A percentile compares a stretch with the other conserved stretches of the same genome.
These are phyloP conservation scores for Colletotrichum tanaceti DNA, from an alignment of 2,329 filamentous ascomycete species.

Conservation along the genomic window DNA sequence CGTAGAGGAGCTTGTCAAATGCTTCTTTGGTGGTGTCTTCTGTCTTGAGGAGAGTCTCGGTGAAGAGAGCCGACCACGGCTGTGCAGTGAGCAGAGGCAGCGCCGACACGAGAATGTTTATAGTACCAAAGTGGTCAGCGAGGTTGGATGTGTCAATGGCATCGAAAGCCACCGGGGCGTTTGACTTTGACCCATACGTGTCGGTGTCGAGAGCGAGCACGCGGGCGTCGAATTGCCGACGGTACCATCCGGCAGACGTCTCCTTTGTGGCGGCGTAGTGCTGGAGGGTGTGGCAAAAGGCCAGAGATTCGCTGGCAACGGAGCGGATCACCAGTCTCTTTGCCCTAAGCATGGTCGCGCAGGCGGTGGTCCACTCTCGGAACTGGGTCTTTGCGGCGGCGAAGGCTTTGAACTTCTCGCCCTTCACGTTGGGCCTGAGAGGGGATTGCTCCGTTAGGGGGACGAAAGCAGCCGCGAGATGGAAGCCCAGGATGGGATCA, in stretches of 20 bases:
- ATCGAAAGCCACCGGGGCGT: slow-evolving; percentile 60
- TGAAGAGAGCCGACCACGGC: slow-evolving; percentile 61
- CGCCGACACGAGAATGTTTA: slow-evolving; percentile 56
- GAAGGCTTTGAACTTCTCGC: slow-evolving; percentile 44
- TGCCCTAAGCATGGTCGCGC: slow-evolving; percentile 48
- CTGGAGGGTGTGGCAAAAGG: slow-evolving; percentile 65
- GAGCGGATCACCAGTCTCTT: slow-evolving; percentile 56
- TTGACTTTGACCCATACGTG: slow-evolving; percentile 52
- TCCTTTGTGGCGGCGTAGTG: slow-evolving; percentile 47
- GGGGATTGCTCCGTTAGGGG: slow-evolving; percentile 54
- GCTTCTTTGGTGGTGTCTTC: slow-evolving; percentile 46
- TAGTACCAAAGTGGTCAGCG: slow-evolving; percentile 53
- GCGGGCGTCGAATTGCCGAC: slow-evolving; percentile 53
- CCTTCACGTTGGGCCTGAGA: slow-evolving; percentile 45
- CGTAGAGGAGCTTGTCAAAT: slow-evolving; percentile 58
- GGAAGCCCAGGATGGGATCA: slow-evolving; percentile 67
- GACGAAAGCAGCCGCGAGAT: slow-evolving; percentile 63
- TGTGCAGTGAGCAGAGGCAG: slow-evolving; percentile 58
- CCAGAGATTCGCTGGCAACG: slow-evolving; percentile 60
- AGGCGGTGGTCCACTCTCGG: slow-evolving; percentile 55
- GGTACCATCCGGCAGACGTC: slow-evolving; percentile 55
- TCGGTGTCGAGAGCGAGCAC: slow-evolving; percentile 55
- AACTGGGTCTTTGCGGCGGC: slow-evolving; percentile 59
- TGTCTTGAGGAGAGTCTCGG: slow-evolving; percentile 39
- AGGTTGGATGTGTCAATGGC: slow-evolving; percentile 66